Base-by-base conservation (phyloP, 345 rosid species). In the Salix koriyanagi region DNA sequence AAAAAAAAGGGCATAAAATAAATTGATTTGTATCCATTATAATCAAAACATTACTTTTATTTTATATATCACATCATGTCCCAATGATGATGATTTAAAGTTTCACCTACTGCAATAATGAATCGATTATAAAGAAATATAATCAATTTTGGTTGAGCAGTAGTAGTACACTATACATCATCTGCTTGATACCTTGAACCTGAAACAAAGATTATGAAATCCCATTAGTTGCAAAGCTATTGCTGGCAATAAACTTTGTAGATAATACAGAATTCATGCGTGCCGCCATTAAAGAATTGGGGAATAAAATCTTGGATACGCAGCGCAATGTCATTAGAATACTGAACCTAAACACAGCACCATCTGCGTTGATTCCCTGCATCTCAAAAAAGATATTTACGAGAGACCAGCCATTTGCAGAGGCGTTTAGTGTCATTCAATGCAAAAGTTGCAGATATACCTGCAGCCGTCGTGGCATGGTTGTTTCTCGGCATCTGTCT, bases 401-500 rank as follows among this genome's bases (percentile, higher is more conserved):
- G n/a, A 56, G 61, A 56, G n/a, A 0, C 11, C 12, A 41, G 2
- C 44, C 60, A 54, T 54, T 7, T 54, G 10, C 21, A 12, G 14
- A 25, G 67, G 28, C 36, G 5, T 11, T 25, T 25, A 56, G 10
- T 56, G 7, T 56, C 2, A 25, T 25, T 62, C 19, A 11, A 9
- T 64, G 39, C 8, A 28, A 41, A n/a, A 68, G n/a, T 23, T 41
- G 18, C 16, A 42, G 13, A 14, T 10, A 32, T 52, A 84, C 85
- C 67, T 67, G 77, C 30, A 13, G 79, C 13, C 4, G 77, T 16
- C 4, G 79, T 15, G n/a, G 79, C 41, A 9, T 21, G 75, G 79
- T 48, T 16, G 66, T 46, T 71, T 73, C 39, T 4, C n/a, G 7
- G 64, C 46, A 5, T 75, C 42, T 44, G 67, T 52, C 44, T 42